phyloP scores from a whole-genome alignment of 73 alveolate genomes.

The Paraurostyla sp. region DNA sequence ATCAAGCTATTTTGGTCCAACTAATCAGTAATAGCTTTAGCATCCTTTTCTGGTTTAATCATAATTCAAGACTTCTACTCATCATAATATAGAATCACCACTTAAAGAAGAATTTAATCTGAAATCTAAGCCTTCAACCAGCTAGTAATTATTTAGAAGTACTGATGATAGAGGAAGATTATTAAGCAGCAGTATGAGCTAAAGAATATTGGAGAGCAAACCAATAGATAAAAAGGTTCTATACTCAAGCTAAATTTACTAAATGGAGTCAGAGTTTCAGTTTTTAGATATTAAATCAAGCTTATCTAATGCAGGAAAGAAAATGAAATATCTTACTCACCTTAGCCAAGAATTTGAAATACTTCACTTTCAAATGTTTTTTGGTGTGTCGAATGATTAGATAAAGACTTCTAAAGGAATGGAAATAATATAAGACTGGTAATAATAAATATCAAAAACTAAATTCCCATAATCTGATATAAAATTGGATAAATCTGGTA shows the following conservation, averaged over 20 bases:
- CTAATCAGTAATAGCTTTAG: no score
- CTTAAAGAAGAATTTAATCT: no score
- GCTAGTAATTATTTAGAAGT: no score
- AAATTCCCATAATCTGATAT: not conserved
- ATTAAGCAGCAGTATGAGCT: not conserved
- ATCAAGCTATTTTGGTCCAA: no score
- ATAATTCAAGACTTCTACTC: no score
- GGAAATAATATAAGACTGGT: not conserved
- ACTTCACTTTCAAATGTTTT: slow-evolving; percentile 19
- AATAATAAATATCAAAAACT: not conserved
- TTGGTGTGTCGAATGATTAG: slow-evolving; percentile 40
- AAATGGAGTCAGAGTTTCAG: not conserved
- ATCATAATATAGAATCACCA: no score
- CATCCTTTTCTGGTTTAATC: no score
- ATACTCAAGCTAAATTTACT: not conserved
- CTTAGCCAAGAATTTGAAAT: slow-evolving; percentile 16
- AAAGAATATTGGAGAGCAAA: not conserved
- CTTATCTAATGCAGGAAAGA: not conserved
- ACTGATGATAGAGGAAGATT: no score
- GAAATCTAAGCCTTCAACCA: no score
- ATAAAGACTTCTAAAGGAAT: slow-evolving; percentile 11
- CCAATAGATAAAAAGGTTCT: not conserved
- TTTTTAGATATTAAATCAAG: slow-evolving; percentile 18
- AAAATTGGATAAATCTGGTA: slow-evolving; percentile 21
- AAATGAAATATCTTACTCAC: not conserved